These are phyloP conservation scores for Blastomyces gilchristii DNA, from an alignment of 2,329 filamentous ascomycete species.

Conservation along the genomic window DNA sequence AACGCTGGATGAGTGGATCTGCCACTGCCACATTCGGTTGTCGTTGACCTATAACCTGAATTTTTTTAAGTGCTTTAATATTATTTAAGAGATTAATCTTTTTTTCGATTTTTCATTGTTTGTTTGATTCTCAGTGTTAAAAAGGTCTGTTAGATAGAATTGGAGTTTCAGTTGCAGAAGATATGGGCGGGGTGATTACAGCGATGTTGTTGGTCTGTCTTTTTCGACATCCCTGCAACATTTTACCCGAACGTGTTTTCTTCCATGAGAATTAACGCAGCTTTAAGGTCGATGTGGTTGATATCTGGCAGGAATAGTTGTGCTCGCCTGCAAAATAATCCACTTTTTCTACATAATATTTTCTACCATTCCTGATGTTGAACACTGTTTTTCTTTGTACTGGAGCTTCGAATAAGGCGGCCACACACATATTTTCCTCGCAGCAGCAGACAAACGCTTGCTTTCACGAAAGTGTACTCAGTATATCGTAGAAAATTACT, in stretches of 20 bases:
- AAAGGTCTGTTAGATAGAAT: neutral
- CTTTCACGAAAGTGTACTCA: no score
- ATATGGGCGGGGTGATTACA: neutral
- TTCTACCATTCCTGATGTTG: no score
- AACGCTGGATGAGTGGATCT: neutral
- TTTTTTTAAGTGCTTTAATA: neutral
- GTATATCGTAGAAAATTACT: no score
- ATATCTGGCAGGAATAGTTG: no score
- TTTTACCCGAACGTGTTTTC: neutral
- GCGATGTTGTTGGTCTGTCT: no score
- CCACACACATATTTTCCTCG: no score
- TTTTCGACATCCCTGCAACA: neutral
- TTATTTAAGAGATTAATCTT: neutral
- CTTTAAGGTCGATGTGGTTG: neutral
- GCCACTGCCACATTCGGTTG: neutral
- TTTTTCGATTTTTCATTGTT: neutral
- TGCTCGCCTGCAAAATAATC: no score
- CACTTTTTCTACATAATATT: no score
- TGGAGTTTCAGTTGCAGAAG: neutral
- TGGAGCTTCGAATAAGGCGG: no score
- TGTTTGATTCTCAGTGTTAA: neutral
- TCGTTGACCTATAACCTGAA: neutral
- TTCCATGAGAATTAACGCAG: neutral
- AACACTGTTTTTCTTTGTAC: no score
- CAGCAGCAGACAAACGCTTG: no score